These are phyloP conservation scores for Penicillium arizonense DNA, from an alignment of 495 filamentous ascomycete genomes.

Conservation along the genomic window DNA sequence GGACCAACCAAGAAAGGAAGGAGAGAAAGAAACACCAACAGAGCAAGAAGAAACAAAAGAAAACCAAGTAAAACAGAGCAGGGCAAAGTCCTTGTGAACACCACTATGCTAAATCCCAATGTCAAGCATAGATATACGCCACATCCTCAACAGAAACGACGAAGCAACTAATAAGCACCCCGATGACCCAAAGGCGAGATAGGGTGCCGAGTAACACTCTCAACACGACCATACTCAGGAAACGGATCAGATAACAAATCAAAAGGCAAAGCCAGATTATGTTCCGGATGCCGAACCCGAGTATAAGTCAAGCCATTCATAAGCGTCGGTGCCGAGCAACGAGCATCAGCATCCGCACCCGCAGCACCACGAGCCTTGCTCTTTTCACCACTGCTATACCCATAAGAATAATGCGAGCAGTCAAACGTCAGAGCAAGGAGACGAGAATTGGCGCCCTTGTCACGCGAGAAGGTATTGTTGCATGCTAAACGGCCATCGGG, in stretches of 20 bases:
- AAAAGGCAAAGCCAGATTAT: slow-evolving; percentile 10
- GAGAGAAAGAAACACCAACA: neutral
- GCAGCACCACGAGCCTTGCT: slow-evolving; percentile 16
- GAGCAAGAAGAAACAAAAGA: neutral
- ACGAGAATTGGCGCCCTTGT: slow-evolving; percentile 19
- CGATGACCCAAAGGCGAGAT: slow-evolving; percentile 29
- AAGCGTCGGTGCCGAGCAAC: slow-evolving; percentile 22
- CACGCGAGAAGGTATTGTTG: slow-evolving; percentile 14
- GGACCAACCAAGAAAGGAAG: neutral
- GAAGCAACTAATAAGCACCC: slow-evolving; percentile 13
- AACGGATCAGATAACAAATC: slow-evolving; percentile 16
- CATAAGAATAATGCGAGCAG: slow-evolving; percentile 30
- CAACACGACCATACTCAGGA: slow-evolving; percentile 23
- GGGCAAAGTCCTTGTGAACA: neutral
- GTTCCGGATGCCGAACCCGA: slow-evolving; percentile 25
- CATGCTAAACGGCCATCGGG: slow-evolving; percentile 15
- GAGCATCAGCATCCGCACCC: slow-evolving; percentile 9
- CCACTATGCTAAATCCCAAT: neutral
- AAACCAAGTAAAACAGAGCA: neutral
- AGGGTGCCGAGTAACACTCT: slow-evolving; percentile 21
- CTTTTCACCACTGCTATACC: slow-evolving; percentile 34
- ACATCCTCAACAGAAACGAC: neutral
- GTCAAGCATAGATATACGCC: neutral
- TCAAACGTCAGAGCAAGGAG: slow-evolving; percentile 20
- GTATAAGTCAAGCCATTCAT: slow-evolving; percentile 41